Evolutionary conservation across 306 rosid species (phyloP), one percentile per base, ranked within the genome.

Genomic region (Cicer chorassanicum): DNA sequence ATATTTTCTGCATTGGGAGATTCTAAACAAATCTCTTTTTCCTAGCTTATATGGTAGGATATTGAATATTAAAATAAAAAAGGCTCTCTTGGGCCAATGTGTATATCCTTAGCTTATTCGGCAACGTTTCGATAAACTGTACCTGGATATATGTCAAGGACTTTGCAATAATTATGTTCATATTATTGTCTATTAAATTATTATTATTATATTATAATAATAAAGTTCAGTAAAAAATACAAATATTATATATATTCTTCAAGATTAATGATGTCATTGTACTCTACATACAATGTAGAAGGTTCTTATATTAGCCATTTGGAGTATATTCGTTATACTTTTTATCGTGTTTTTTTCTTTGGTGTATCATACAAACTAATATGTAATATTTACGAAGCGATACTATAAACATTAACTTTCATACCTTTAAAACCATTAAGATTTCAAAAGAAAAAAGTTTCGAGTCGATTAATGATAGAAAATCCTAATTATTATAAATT

Each of bases 1-100:
- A 38, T 66, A 2, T 18, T 73, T 66, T 40, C 45, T 73, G 3
- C 39, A 7, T 49, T 8, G 1, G 4, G 36, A 49, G 80, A 78
- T 67, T 68, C 24, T 24, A 9, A 16, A 16, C 0, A 56, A 56
- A 74, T 60, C 59, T 49, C 42, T 7, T 68, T 48, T 49, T 15
- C 19, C 60, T 67, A 13, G 6, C 41, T 4, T 11, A 42, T 49
- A 80, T 68, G 68, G 80, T 0, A 74, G 19, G 8, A 24, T 11
- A 56, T 24, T 80, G 1, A 72, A 49, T 62, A 7, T 51, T 1
- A 51, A 68, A 13, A 11, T 29, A 29, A 14, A 70, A 0, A 41
- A 1, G 2, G 1, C 2, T 8, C 43, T 6, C 12, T 12, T 8
- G 5, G 2, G 2, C 10, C 18, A 46, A 6, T 51, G 44, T 6